Conservation (phyloP, 2,329 filamentous ascomycete genomes). For the Fusarium sp. region DNA sequence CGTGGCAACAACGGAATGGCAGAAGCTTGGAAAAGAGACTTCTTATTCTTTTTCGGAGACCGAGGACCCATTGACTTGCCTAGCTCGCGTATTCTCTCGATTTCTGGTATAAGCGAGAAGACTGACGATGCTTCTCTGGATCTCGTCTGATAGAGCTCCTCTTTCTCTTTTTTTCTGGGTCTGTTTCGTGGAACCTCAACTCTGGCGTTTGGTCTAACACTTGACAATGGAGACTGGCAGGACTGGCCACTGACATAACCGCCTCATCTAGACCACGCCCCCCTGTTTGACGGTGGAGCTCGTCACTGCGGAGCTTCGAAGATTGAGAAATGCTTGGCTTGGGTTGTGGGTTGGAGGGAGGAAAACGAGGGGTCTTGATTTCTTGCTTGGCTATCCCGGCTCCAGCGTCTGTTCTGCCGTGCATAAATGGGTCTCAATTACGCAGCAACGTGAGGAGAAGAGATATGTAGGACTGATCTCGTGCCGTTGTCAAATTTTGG, state of each 20-base stretch:
- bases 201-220: conserved; percentile 4
- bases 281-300: conserved; percentile 45
- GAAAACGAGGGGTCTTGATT: conserved; percentile 39
- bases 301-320: conserved; percentile 40
- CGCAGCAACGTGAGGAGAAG: conserved; percentile 15
- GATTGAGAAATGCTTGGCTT: conserved; percentile 39
- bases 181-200: conserved; percentile 12
- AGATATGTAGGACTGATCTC: conserved; percentile 5
- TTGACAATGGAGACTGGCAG: conserved; percentile 14
- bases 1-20: conserved; percentile 44
- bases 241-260: conserved; percentile 39
- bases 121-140: conserved; percentile 32
- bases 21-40: conserved; percentile 26
- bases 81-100: conserved; percentile 18
- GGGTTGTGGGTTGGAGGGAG: conserved; percentile 31
- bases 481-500: background rate
- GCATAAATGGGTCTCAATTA: conserved; percentile 30
- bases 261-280: conserved; percentile 31
- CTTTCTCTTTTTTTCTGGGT: conserved; percentile 26
- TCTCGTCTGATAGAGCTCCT: conserved; percentile 37
- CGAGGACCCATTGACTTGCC: conserved; percentile 10
- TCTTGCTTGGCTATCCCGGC: conserved; percentile 42
- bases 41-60: conserved; percentile 32
- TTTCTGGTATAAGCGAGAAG: conserved; percentile 25
- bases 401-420: conserved; percentile 35